Conservation (phyloP, 495 filamentous ascomycete genomes). For the Letharia lupina region DNA sequence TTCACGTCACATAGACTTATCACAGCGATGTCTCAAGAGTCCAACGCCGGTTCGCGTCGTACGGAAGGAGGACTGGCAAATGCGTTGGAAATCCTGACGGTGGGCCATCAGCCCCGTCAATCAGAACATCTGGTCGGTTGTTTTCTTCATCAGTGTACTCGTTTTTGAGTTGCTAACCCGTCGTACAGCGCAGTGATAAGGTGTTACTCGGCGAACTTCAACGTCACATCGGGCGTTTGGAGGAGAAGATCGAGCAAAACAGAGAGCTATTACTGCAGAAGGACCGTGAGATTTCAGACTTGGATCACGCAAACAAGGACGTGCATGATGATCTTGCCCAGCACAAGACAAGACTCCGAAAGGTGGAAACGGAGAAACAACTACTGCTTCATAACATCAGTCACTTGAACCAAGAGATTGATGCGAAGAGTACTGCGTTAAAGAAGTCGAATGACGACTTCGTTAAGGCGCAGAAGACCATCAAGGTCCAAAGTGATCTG, state of each 20-base stretch:
- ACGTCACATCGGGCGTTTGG: constrained; percentile 4
- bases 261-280: background rate
- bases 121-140: background rate
- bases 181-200: background rate
- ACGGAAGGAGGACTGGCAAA: background rate
- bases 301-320: background rate
- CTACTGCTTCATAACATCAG: background rate
- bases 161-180: background rate
- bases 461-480: constrained; percentile 24
- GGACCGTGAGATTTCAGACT: background rate
- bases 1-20: background rate
- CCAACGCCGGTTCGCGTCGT: background rate
- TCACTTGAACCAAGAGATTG: background rate
- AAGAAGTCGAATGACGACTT: constrained; percentile 22
- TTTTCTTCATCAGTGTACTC: background rate
- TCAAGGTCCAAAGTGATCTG: constrained; percentile 28
- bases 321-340: background rate
- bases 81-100: background rate
- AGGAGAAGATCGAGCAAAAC: background rate
- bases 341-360: background rate
- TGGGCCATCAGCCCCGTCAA: background rate
- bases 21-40: background rate
- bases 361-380: background rate
- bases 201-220: background rate
- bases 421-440: background rate